Evolutionary conservation across 2,329 filamentous ascomycete genomes (phyloP), one percentile per base, ranked within the genome.

Genomic region (Pezicula neosporulosa): DNA sequence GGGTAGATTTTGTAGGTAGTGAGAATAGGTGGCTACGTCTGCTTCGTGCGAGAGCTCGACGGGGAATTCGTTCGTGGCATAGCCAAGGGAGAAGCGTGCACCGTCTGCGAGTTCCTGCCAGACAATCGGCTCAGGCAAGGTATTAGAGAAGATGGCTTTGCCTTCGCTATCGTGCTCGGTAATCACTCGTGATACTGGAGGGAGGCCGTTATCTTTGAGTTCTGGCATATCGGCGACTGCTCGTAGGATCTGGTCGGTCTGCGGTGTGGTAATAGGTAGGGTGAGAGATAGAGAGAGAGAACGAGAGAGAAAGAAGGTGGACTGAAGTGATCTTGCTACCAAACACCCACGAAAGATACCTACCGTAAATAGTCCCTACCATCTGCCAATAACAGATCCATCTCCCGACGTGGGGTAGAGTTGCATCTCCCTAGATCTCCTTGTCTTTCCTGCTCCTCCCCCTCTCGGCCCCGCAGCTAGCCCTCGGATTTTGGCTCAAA

Each of bases 161-260:
- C 60, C 60, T 35, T 52, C 38, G 10, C 18, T n/a, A 28, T 60
- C 44, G 38, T 62, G 58, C n/a, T 49, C 53, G 7, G 59, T 63
- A 35, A 63, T 58, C 44, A 56, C 56, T 13, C 60, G 50, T 3
- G 56, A 50, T 13, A 49, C 19, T 8, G 42, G 37, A 10, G 52
- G 44, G 35, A 60, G 47, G 15, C 47, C 47, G 37, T 44, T 44
- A 21, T 44, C 42, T 28, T 44, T 12, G 42, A 44, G 42, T 44
- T 44, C 42, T n/a, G 42, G 24, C 42, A 44, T 44, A 4, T 21
- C 30, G 21, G 6, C 8, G 7, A 19, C 7, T 39, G 28, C 4
- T 13, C 16, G 37, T 39, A 19, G n/a, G 7, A 13, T 8, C n/a
- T n/a, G n/a, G n/a, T 4, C 6, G 4, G 15, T 13, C 18, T 39